These are phyloP conservation scores for Monosporozyma siamensis DNA, from an alignment of 805 yeast genomes.

Conservation along the genomic window DNA sequence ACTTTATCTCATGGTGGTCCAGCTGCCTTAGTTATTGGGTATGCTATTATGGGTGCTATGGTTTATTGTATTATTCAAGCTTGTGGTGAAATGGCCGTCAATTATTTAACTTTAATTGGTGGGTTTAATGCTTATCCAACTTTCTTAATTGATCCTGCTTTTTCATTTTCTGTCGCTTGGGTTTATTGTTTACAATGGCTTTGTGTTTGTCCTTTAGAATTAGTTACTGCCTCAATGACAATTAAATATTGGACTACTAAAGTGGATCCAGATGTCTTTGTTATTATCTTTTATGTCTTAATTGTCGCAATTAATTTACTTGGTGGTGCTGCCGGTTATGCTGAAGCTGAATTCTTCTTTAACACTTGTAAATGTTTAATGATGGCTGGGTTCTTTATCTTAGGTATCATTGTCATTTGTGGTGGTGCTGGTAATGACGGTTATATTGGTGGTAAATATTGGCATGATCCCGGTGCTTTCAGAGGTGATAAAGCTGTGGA, in stretches of 20 bases:
- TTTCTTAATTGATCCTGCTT: slow-evolving; percentile 45
- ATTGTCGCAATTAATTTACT: slow-evolving; percentile 37
- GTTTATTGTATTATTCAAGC: slow-evolving; percentile 51
- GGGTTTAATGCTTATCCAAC: slow-evolving; percentile 54
- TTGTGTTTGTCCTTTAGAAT: slow-evolving; percentile 51
- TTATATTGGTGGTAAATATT: slow-evolving; percentile 42
- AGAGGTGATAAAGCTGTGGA: slow-evolving; percentile 29
- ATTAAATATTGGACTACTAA: slow-evolving; percentile 47
- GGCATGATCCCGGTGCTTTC: slow-evolving; percentile 49
- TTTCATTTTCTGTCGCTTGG: slow-evolving; percentile 55
- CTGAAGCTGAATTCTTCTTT: slow-evolving; percentile 57
- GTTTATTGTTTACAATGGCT: slow-evolving; percentile 57
- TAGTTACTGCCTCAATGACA: slow-evolving; percentile 57
- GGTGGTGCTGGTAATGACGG: slow-evolving; percentile 37
- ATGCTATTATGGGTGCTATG: slow-evolving; percentile 47
- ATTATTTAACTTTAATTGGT: slow-evolving; percentile 49
- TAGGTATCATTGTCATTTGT: slow-evolving; percentile 38
- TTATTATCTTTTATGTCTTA: slow-evolving; percentile 41
- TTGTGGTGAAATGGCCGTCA: slow-evolving; percentile 60
- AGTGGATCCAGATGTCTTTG: slow-evolving; percentile 51
- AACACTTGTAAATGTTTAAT: slow-evolving; percentile 57
- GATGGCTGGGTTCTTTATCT: slow-evolving; percentile 47
- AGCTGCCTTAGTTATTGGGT: slow-evolving; percentile 44
- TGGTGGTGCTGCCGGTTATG: slow-evolving; percentile 51
- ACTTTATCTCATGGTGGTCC: slow-evolving; percentile 40